A percentile compares a stretch with the other conserved stretches of the same genome.
These are phyloP conservation scores for Passalora sequoiae DNA, from an alignment of 2,329 filamentous ascomycete genomes.

Conservation along the genomic window DNA sequence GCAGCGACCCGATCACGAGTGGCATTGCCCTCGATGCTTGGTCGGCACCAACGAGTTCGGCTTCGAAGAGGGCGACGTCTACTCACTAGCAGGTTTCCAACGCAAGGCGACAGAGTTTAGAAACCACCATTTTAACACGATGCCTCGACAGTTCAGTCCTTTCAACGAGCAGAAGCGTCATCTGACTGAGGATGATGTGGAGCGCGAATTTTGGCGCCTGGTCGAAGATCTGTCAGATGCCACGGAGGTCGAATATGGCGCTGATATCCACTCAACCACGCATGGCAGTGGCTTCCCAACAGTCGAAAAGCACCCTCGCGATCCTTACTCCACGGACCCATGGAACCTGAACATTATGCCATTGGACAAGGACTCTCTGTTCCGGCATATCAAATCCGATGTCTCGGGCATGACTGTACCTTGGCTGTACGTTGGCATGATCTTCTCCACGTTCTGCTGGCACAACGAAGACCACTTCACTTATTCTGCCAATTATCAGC, in stretches of 20 bases:
- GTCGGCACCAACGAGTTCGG: slow-evolving; percentile 96
- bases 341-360: slow-evolving; percentile 96
- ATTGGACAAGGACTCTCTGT: slow-evolving; percentile 83
- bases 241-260: slow-evolving; percentile 95
- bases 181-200: slow-evolving; percentile 90
- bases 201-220: slow-evolving; percentile 92
- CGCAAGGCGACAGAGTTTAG: slow-evolving; percentile 95
- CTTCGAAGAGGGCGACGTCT: slow-evolving; percentile 93
- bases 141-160: slow-evolving; percentile 58
- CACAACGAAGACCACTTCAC: slow-evolving; percentile 98
- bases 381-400: slow-evolving; percentile 95
- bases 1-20: slow-evolving; percentile 76
- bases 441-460: slow-evolving; percentile 99
- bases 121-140: slow-evolving; percentile 79
- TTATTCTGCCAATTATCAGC: slow-evolving; percentile 97
- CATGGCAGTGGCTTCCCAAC: slow-evolving; percentile 97
- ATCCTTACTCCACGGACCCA: slow-evolving; percentile 80
- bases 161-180: slow-evolving; percentile 73
- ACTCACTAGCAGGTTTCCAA: slow-evolving; percentile 92
- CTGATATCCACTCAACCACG: slow-evolving; percentile 95
- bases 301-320: slow-evolving; percentile 80
- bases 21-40: slow-evolving; percentile 92
- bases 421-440: slow-evolving; percentile 99
- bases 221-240: slow-evolving; percentile 92
- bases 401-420: slow-evolving; percentile 99